Conservation (phyloP, 2,329 filamentous ascomycete species). For the Diaporthe vaccinii region DNA sequence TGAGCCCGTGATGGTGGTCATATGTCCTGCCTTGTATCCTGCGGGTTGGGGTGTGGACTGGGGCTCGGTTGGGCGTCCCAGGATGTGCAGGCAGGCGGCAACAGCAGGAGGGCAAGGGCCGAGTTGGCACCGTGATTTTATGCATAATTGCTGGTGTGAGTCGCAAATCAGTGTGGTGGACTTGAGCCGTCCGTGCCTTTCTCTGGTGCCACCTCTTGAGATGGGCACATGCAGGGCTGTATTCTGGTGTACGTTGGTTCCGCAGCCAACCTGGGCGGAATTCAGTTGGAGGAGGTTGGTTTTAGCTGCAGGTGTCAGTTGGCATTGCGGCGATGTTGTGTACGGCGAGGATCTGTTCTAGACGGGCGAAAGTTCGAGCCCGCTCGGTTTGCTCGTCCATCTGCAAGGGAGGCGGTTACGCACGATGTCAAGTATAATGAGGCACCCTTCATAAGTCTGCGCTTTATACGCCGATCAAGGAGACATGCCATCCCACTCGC, state of each 20-base stretch:
- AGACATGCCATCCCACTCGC: not conserved
- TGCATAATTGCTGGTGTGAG: constrained; percentile 20
- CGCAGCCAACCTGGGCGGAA: constrained; percentile 17
- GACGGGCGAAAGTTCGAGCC: not conserved
- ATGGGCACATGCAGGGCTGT: constrained; percentile 17
- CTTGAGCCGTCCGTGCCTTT: constrained; percentile 1
- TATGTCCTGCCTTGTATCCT: constrained; percentile 36
- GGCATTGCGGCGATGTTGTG: constrained; percentile 5
- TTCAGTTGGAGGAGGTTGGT: not conserved
- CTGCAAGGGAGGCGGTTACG: not conserved
- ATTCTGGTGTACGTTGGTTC: not conserved
- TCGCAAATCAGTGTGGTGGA: constrained; percentile 4
- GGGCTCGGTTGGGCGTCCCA: not conserved
- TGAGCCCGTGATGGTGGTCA: constrained; percentile 20
- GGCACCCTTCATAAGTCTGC: not conserved
- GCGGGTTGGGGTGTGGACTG: not conserved
- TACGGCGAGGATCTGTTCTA: not conserved
- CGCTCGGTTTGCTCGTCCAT: not conserved
- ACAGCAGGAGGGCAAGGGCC: constrained; percentile 2
- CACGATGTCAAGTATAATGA: not conserved
- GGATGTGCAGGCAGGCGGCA: constrained; percentile 13
- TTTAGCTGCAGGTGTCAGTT: constrained; percentile 31
- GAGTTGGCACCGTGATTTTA: constrained; percentile 17
- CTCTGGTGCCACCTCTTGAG: constrained; percentile 3
- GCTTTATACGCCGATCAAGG: not conserved